Evolutionary conservation across 257 asterid genomes (phyloP), one percentile per base, ranked within the genome.

Genomic region (Solanum etuberosum): DNA sequence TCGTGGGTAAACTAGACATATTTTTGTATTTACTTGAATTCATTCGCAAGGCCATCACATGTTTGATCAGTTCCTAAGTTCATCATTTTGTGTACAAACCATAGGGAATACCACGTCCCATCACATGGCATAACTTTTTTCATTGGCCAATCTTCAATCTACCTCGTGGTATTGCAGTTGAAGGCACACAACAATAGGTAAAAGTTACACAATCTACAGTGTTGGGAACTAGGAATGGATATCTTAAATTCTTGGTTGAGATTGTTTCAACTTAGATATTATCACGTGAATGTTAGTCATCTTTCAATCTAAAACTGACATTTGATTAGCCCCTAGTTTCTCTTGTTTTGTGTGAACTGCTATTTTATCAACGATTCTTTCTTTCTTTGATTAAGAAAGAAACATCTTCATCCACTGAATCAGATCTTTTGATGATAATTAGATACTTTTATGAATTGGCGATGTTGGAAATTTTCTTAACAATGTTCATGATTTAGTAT

Each of bases 201-300:
- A 65, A 70, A 61, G 15, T 61, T 61, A 5, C 31, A 61, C 32
- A 61, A 61, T n/a, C 70, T 23, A 4, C 21, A 61, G 7, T 35
- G 18, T 72, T 72, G 46, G 46, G 46, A 72, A 72, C 9, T 20
- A 9, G 46, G 80, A 18, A 72, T 34, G 18, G 46, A 34, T 35
- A 35, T 72, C 81, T 72, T n/a, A 35, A 34, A 38, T 72, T 71
- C 46, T 34, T 72, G 80, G 80, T 35, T 72, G 80, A 72, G 81
- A 72, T 72, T 34, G 27, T 35, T 35, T 72, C 4, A 9, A 18
- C 27, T 18, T 21, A 71, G 78, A 71, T 32, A 71, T 34, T 34
- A 21, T 72, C 38, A 71, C 78, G 25, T 71, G 43, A 71, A 71
- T 51, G 23, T 63, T 71, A 16, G 43, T 71, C 42, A 32, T 72